A percentile compares a stretch with the other conserved stretches of the same genome.
These are phyloP conservation scores for Cryptococcus deneoformans DNA, from an alignment of 1,284 basidiomycete species.

Conservation along the genomic window DNA sequence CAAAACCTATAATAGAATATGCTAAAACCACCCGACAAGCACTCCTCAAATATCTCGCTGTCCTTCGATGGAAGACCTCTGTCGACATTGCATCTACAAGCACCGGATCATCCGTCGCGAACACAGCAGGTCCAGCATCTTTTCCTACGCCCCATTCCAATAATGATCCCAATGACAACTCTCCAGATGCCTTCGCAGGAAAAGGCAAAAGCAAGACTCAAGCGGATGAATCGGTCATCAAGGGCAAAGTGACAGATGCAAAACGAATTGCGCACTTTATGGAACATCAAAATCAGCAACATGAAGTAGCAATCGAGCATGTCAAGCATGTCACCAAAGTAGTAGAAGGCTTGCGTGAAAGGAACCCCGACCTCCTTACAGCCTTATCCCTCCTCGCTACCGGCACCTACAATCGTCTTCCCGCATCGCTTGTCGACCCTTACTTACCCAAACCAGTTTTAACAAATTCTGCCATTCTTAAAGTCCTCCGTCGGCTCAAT, in stretches of 20 bases:
- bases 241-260: conserved; percentile 43
- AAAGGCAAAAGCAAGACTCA: conserved; percentile 34
- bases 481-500: conserved; percentile 33
- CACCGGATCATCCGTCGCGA: neutral
- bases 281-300: conserved; percentile 44
- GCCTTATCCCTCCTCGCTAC: conserved; percentile 31
- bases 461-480: conserved; percentile 27
- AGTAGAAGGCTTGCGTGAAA: conserved; percentile 39
- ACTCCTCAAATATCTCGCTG: conserved; percentile 43
- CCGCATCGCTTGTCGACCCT: conserved; percentile 31
- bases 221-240: conserved; percentile 5
- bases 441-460: conserved; percentile 31
- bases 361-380: conserved; percentile 44
- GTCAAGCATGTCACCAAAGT: conserved; percentile 30
- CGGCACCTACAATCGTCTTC: conserved; percentile 36
- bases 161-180: conserved; percentile 35
- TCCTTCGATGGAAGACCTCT: conserved; percentile 43
- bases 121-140: conserved; percentile 11
- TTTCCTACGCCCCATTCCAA: conserved; percentile 44
- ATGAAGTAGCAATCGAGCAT: conserved; percentile 37
- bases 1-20: conserved; percentile 40
- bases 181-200: conserved; percentile 22
- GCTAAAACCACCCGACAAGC: conserved; percentile 42
- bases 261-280: conserved; percentile 40
- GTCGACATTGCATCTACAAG: conserved; percentile 30